These are phyloP conservation scores for Pleurotus sapidus DNA, from an alignment of 768 basidiomycete species.

Conservation along the genomic window DNA sequence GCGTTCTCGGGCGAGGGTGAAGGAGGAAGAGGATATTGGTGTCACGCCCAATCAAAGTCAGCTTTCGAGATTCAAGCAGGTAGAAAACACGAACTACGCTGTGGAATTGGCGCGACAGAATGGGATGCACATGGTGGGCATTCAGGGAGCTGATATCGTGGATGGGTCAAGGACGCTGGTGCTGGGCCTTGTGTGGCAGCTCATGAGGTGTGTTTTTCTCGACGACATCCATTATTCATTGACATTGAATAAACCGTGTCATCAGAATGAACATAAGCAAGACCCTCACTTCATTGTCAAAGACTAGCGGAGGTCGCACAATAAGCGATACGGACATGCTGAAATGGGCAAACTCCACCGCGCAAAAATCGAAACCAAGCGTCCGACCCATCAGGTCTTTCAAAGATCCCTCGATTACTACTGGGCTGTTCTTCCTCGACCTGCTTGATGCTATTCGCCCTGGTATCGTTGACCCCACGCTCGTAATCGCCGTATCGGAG, in stretches of 20 bases:
- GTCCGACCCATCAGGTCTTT: constrained; percentile 80
- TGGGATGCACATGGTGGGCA: constrained; percentile 93
- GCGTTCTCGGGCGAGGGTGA: constrained; percentile 49
- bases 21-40: constrained; percentile 78
- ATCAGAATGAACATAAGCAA: constrained; percentile 82
- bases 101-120: constrained; percentile 93
- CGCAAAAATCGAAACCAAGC: constrained; percentile 61
- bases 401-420: constrained; percentile 89
- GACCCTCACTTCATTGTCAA: constrained; percentile 77
- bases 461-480: constrained; percentile 88
- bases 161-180: constrained; percentile 92
- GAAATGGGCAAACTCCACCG: constrained; percentile 93
- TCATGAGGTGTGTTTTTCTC: constrained; percentile 70
- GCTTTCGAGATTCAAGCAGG: constrained; percentile 93
- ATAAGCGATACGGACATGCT: constrained; percentile 93
- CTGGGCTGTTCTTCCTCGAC: constrained; percentile 91
- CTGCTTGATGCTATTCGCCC: constrained; percentile 88
- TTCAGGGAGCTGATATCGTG: constrained; percentile 96
- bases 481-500: constrained; percentile 65
- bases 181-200: constrained; percentile 95
- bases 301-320: constrained; percentile 69
- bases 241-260: not conserved
- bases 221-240: not conserved
- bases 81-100: constrained; percentile 97
- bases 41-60: constrained; percentile 81